Evolutionary conservation across 2,329 filamentous ascomycete species (phyloP).

Genomic region (Alternaria sp.): DNA sequence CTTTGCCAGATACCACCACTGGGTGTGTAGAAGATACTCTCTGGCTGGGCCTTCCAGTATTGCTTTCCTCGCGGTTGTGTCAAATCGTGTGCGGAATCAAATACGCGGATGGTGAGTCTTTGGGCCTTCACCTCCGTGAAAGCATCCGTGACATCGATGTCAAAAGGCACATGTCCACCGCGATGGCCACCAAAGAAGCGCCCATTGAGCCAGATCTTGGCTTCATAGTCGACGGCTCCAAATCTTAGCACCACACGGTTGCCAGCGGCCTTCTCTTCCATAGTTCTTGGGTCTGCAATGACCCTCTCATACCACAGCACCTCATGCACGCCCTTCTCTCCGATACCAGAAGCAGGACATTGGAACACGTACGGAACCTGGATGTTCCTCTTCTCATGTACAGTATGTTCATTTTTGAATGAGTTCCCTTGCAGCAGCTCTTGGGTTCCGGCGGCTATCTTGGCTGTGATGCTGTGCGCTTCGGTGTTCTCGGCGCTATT

Average conservation of each 20-base stretch:
- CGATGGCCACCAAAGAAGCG: slow-evolving; percentile 60
- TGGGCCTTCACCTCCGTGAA: slow-evolving; percentile 26
- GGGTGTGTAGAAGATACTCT: slow-evolving; percentile 66
- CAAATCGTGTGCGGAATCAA: slow-evolving; percentile 69
- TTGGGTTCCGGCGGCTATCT: slow-evolving; percentile 58
- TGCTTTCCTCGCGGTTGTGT: slow-evolving; percentile 72
- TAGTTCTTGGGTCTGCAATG: slow-evolving; percentile 58
- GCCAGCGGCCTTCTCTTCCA: slow-evolving; percentile 49
- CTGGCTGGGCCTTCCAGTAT: slow-evolving; percentile 66
- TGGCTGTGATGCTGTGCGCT: slow-evolving; percentile 52
- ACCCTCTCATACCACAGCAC: slow-evolving; percentile 69
- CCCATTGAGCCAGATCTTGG: slow-evolving; percentile 63
- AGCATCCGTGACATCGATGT: slow-evolving; percentile 63
- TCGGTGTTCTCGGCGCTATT: slow-evolving; percentile 27
- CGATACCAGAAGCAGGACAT: slow-evolving; percentile 66
- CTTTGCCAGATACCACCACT: slow-evolving; percentile 65
- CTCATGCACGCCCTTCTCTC: slow-evolving; percentile 67
- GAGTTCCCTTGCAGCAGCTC: slow-evolving; percentile 56
- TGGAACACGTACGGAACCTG: slow-evolving; percentile 71
- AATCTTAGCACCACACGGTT: slow-evolving; percentile 60
- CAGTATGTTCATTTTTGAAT: slow-evolving; percentile 37
- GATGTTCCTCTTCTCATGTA: slow-evolving; percentile 60
- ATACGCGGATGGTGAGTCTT: slow-evolving; percentile 63
- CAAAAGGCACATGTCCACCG: slow-evolving; percentile 65
- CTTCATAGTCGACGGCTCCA: slow-evolving; percentile 68